Evolutionary conservation across 108 stramenopile species (phyloP), one percentile per base, ranked within the genome.

Genomic region (Aurantiochytrium sp.): DNA sequence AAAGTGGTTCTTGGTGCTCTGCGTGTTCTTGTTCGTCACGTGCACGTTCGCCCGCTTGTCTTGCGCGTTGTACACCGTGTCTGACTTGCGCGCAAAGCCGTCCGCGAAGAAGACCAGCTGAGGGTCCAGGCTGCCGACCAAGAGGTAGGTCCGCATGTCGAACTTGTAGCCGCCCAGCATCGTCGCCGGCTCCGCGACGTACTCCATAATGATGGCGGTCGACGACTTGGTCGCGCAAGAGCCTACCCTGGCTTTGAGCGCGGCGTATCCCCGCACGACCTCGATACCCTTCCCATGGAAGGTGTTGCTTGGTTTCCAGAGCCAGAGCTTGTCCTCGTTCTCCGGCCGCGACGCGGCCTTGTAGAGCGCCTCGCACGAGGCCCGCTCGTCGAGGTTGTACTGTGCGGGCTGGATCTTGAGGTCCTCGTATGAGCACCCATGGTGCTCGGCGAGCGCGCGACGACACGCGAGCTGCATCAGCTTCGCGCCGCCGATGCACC

Each of bases 81-180:
- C 73, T 30, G 73, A 81, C 39, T 81, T 81, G 12, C 73, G 73
- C 6, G 24, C 73, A 48, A 81, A 81, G 39, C 73, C 73, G 24
- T 81, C 73, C 17, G 73, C 73, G 24, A 48, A 81, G 73, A 81
- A 81, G 21, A 81, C 73, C 39, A 81, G 73, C 73, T 81, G 73
- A 37, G 73, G 73, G 32, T 81, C 73, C n/a, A 81, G 73, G 32
- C 73, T 81, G 12, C 42, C 73, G 0, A 81, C 73, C 30, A 81
- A 48, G 27, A 81, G 45, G 30, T 81, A 81, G 3, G 24, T 81
- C 10, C 73, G 73, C 73, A 81, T 30, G 73, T 81, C 73, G 30
- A 81, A 81, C 73, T 81, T 81, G 73, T 81, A 81, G n/a, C 73
- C 73, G 0, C 73, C 73, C 27, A 30, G 73, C 73, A 81, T 81